Conservation (phyloP, 2,329 filamentous ascomycete genomes). For the Beauveria rudraprayagi region DNA sequence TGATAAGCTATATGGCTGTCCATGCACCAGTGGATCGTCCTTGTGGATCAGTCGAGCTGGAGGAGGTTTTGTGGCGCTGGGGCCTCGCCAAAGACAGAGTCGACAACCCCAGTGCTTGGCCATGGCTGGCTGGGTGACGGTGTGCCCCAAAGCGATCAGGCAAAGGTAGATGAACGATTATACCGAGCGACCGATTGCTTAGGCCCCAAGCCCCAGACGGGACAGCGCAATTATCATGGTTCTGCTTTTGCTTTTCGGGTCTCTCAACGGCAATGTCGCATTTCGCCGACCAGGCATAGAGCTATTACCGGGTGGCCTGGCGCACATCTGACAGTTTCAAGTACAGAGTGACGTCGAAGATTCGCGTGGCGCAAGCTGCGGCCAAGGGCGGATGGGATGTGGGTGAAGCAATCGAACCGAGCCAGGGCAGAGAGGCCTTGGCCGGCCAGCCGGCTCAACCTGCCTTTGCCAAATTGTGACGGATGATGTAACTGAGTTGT, state of each 20-base stretch:
- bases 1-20: not conserved
- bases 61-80: not conserved
- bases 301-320: not conserved
- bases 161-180: not conserved
- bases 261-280: not conserved
- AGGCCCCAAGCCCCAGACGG: not conserved
- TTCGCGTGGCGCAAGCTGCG: not conserved
- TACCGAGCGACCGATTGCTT: too few relatives aligned
- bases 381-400: not conserved
- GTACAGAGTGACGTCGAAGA: constrained; percentile 2
- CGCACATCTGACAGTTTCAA: not conserved
- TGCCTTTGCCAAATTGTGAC: not conserved
- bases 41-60: not conserved
- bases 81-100: not conserved
- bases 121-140: too few relatives aligned
- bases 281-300: not conserved
- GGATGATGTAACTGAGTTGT: not conserved
- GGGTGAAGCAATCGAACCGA: constrained; percentile 1
- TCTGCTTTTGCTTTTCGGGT: not conserved
- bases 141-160: not conserved
- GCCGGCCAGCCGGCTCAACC: not conserved
- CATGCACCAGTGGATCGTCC: not conserved
- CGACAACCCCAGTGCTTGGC: not conserved
- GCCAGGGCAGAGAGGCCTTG: not conserved
- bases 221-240: not conserved